A percentile compares a stretch with the other conserved stretches of the same genome.
Conservation (phyloP, 2,329 filamentous ascomycete species). For the Tolypocladium paradoxum region DNA sequence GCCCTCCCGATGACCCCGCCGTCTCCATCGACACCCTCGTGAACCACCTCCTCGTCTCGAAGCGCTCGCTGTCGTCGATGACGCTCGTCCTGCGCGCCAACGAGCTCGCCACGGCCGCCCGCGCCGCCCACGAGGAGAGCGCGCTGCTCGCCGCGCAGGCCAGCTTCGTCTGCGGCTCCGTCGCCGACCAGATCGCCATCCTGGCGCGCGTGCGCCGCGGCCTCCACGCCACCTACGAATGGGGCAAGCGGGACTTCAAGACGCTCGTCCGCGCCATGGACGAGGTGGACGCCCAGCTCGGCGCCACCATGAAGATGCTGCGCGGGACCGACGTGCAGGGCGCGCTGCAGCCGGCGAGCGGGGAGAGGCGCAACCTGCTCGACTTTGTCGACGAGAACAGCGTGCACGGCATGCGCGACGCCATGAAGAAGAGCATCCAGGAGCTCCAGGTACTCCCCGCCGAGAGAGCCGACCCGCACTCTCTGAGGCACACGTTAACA, state of each 20-base stretch:
- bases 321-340: slow-evolving; percentile 53
- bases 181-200: slow-evolving; percentile 44
- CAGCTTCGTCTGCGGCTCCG: slow-evolving; percentile 53
- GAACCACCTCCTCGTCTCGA: slow-evolving; percentile 73
- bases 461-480: background rate
- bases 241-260: slow-evolving; percentile 48
- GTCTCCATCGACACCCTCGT: slow-evolving; percentile 64
- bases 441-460: slow-evolving; percentile 46
- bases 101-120: slow-evolving; percentile 69
- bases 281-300: slow-evolving; percentile 51
- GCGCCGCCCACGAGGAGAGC: slow-evolving; percentile 66
- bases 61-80: slow-evolving; percentile 77
- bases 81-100: slow-evolving; percentile 75
- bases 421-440: slow-evolving; percentile 60
- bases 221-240: slow-evolving; percentile 45
- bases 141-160: slow-evolving; percentile 62
- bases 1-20: slow-evolving; percentile 6
- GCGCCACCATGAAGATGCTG: slow-evolving; percentile 55
- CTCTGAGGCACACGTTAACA: background rate
- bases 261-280: slow-evolving; percentile 55
- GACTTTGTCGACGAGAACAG: slow-evolving; percentile 68
- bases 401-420: slow-evolving; percentile 54
- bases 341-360: slow-evolving; percentile 44
- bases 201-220: slow-evolving; percentile 39
- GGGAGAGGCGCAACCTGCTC: slow-evolving; percentile 52